Evolutionary conservation across 1,139 yeast genomes (phyloP).

Genomic region (Kodamaea derodonti): DNA sequence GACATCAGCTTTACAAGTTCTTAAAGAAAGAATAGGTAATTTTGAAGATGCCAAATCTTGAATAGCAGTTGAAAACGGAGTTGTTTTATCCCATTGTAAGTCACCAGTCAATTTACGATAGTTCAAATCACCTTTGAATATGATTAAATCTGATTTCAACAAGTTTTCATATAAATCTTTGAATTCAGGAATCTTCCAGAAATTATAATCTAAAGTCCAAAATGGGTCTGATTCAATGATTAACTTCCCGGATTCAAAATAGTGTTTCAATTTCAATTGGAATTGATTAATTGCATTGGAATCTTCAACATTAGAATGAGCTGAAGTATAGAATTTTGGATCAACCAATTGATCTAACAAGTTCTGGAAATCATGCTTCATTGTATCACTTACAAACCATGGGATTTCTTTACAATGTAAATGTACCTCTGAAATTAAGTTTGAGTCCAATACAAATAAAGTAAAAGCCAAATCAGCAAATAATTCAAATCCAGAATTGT

Average conservation of each 20-base stretch:
- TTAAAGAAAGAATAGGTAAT: slow-evolving; percentile 64
- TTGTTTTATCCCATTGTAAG: slow-evolving; percentile 79
- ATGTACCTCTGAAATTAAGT: slow-evolving; percentile 57
- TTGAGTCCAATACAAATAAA: slow-evolving; percentile 70
- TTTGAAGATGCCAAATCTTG: slow-evolving; percentile 62
- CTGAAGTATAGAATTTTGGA: slow-evolving; percentile 47
- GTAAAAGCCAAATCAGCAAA: slow-evolving; percentile 81
- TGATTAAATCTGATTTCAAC: slow-evolving; percentile 59
- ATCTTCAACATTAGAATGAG: slow-evolving; percentile 23
- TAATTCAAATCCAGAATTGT: slow-evolving; percentile 92
- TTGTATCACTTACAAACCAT: slow-evolving; percentile 97
- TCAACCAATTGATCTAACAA: slow-evolving; percentile 59
- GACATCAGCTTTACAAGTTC: slow-evolving; percentile 98
- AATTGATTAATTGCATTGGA: slow-evolving; percentile 33
- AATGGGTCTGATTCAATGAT: slow-evolving; percentile 62
- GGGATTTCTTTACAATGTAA: slow-evolving; percentile 90
- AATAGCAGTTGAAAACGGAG: slow-evolving; percentile 68
- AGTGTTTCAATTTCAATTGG: slow-evolving; percentile 46
- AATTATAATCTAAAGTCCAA: slow-evolving; percentile 81
- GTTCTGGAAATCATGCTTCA: slow-evolving; percentile 70
- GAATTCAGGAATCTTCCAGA: slow-evolving; percentile 58
- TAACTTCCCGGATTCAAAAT: slow-evolving; percentile 49
- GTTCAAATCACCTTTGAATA: slow-evolving; percentile 94
- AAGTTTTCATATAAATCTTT: slow-evolving; percentile 48
- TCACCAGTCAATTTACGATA: slow-evolving; percentile 93